Base-by-base conservation (phyloP, 345 rosid species). In the Salix suchowensis region DNA sequence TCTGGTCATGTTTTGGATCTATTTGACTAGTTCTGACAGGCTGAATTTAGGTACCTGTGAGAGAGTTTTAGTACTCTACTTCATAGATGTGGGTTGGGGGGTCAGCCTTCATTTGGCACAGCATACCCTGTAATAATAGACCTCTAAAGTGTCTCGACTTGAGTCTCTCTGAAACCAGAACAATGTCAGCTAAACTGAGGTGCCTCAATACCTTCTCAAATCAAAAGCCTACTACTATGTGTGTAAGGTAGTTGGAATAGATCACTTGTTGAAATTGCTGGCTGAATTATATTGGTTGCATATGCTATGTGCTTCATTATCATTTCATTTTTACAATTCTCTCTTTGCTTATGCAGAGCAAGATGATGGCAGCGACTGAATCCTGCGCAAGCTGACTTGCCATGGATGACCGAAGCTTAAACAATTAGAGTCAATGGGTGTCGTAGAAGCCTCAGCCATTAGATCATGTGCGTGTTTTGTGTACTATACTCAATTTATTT, bases 321-420 rank as follows among this genome's bases (percentile, higher is more conserved):
- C 13, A 15, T 8, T 79, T 54, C 7, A 12, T 72, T 73, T 21
- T 71, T 42, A 48, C 55, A 34, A 74, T 46, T 18, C 69, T 24
- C 39, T 46, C 32, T 52, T 48, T 26, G 50, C 46, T 2, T 60
- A 64, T 80, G 84, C 87, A 87, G 90, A 67, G 54, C 74, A 71
- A 23, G 85, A 78, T 2, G 82, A 77, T 1, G 86, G 82, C 80
- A 83, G 77, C 16, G 82, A 81, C 30, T 87, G 80, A 83, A 72
- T 75, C 76, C 80, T 50, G 52, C 48, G 52, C 50, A 26, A 37
- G 74, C 67, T 26, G 52, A 80, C 81, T n/a, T 52, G 62, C 40
- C 50, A 34, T 68, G 26, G 67, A 52, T 32, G 52, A 30, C 36
- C 48, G 36, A 74, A 71, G 40, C 60, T 42, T 76, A 32, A 19